Evolutionary conservation across 225 moss, liverwort and hornwort species (phyloP).

Genomic region (Pseudisothecium myosuroides): DNA sequence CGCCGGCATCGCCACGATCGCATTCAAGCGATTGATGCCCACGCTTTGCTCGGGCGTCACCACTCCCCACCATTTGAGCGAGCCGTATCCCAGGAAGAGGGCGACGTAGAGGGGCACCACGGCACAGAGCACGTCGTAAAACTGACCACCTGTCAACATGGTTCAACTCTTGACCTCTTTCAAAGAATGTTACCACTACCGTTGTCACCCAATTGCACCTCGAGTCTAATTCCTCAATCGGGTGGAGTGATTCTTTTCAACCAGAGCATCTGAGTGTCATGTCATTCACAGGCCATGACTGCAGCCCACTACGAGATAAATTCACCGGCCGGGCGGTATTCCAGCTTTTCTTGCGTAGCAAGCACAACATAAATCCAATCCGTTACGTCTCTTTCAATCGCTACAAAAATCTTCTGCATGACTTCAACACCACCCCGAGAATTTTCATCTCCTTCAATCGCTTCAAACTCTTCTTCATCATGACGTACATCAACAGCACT

Average conservation of each 20-base stretch:
- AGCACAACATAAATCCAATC: not conserved
- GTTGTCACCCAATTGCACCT: not conserved
- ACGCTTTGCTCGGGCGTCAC: slow-evolving; percentile 31
- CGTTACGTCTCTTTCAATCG: not conserved
- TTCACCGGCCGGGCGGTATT: not conserved
- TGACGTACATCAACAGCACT: no score
- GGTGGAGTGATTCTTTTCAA: not conserved
- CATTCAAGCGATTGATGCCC: slow-evolving; percentile 28
- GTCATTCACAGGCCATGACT: not conserved
- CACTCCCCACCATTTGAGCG: slow-evolving; percentile 42
- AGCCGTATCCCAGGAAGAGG: slow-evolving; percentile 34
- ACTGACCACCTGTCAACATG: slow-evolving; percentile 35
- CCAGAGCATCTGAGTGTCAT: not conserved
- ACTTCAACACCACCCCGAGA: not conserved
- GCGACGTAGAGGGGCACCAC: slow-evolving; percentile 46
- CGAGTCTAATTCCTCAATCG: not conserved
- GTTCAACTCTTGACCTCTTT: not conserved
- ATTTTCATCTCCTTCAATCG: not conserved
- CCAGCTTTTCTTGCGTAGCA: not conserved
- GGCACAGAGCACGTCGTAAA: slow-evolving; percentile 36
- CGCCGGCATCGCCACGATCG: slow-evolving; percentile 15
- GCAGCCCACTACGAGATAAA: not conserved
- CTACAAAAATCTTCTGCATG: not conserved
- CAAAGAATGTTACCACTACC: not conserved
- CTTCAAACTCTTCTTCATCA: no score